Percentiles rank a stretch among this genome's conserved stretches.
phyloP scores from a whole-genome alignment of 192 early-diverging fungal genomes.

The Backusella tarrabulga region DNA sequence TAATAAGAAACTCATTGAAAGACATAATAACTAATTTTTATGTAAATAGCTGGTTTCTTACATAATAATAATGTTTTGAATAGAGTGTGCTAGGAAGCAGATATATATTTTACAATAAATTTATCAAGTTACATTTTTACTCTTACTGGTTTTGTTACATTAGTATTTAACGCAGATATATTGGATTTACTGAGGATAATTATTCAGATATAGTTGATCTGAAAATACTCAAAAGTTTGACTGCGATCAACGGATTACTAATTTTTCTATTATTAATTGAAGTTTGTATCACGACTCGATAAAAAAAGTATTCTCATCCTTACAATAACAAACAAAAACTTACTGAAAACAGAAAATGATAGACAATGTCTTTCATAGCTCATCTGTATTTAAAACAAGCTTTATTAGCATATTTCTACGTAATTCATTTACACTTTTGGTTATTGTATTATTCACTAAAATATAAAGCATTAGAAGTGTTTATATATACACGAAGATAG shows the following conservation, averaged over 20 bases:
- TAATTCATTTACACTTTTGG: not conserved
- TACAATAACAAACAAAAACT: not conserved
- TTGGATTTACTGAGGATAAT: not conserved
- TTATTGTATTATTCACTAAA: not conserved
- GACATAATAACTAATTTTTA: not conserved
- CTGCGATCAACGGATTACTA: not conserved
- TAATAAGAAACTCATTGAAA: not conserved
- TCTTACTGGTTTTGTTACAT: not conserved
- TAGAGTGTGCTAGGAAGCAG: not conserved
- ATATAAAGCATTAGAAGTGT: not conserved
- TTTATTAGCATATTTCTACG: not conserved
- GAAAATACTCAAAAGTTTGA: not conserved
- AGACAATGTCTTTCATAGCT: not conserved
- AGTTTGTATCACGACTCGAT: not conserved
- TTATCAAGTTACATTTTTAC: not conserved
- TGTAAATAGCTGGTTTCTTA: not conserved
- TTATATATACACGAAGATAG: not conserved
- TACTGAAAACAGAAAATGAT: not conserved
- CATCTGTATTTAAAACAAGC: not conserved
- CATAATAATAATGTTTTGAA: not conserved
- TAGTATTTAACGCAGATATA: not conserved
- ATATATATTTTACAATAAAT: not conserved
- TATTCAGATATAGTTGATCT: not conserved
- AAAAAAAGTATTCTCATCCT: not conserved
- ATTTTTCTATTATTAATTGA: not conserved